Evolutionary conservation across 768 basidiomycete genomes (phyloP), one percentile per base, ranked within the genome.

Genomic region (Coprinellus aureogranulatus): DNA sequence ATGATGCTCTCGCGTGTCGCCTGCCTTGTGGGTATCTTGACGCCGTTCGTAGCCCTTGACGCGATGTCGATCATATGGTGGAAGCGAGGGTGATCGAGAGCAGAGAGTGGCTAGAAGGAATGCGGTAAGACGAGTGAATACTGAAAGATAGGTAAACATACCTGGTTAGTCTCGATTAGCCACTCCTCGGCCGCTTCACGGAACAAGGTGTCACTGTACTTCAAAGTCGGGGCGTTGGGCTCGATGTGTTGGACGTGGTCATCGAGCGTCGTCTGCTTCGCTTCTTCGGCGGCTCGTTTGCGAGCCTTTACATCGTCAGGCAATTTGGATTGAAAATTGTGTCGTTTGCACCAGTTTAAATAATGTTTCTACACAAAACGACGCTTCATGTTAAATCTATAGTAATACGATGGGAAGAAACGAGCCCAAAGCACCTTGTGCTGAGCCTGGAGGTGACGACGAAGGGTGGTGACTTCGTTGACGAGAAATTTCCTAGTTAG

Each of bases 81-180:
- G 44, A 76, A 78, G n/a, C 56, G 59, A 4, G 72, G 70, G 55
- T 79, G 72, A 27, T 76, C 64, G 8, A 79, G 60, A 0, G 74
- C 70, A 28, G 60, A 39, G 25, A 75, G 57, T 0, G 74, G 75
- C 70, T 71, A 25, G 25, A 30, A 41, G 23, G 25, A 30, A 44
- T 28, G 27, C 56, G 57, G 6, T 34, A 34, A 14, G 14, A 6
- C 6, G 6, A 34, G 49, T 26, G 22, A 30, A 51, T 28, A 5
- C 25, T 20, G 52, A 39, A n/a, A 27, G 30, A 31, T 25, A 49
- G 34, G 39, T 14, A 16, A 39, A 44, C 59, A 47, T 57, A 76
- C 75, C 69, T 77, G 75, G 60, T 77, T 67, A 9, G 73, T 77
- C n/a, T 62, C 62, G 26, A 74, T 62, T 4, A 78, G 61, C 75